Conservation (phyloP, 1,139 yeast species). For the Blastobotrys arbuscula region DNA sequence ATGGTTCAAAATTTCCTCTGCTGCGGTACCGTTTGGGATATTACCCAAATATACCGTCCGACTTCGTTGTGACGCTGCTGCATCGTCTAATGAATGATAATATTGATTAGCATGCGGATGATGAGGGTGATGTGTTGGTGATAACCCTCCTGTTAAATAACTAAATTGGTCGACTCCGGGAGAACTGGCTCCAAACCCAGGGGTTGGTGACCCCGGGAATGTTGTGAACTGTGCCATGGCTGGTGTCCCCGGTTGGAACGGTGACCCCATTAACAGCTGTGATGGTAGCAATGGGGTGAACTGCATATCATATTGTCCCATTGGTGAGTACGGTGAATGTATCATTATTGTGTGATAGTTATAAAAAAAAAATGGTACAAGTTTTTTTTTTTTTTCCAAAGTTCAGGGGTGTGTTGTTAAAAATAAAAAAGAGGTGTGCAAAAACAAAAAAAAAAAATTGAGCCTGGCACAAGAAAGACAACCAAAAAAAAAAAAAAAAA, state of each 20-base stretch:
- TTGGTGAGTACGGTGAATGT: conserved; percentile 21
- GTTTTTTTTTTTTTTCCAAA: neutral
- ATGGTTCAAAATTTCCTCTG: conserved; percentile 79
- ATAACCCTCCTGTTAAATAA: neutral
- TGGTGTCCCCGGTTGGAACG: conserved; percentile 47
- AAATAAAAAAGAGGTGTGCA: neutral
- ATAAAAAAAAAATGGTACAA: neutral
- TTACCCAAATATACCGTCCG: conserved; percentile 90
- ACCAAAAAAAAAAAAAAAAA: neutral
- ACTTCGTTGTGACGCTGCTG: conserved; percentile 24
- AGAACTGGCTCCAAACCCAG: conserved; percentile 6
- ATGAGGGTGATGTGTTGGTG: neutral
- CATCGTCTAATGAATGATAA: conserved; percentile 15
- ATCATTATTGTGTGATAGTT: conserved; percentile 5
- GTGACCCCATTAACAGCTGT: conserved; percentile 61
- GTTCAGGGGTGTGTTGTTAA: no score
- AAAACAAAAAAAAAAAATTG: neutral
- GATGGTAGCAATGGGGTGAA: conserved; percentile 61
- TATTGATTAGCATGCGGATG: conserved; percentile 15
- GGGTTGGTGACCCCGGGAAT: conserved; percentile 27
- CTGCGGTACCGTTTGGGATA: conserved; percentile 73
- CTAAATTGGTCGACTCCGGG: neutral
- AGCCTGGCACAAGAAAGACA: neutral
- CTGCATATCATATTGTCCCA: conserved; percentile 35
- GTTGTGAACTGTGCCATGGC: conserved; percentile 29